Base-by-base conservation (phyloP, 2,329 filamentous ascomycete genomes). In the Epichloe elymi region DNA sequence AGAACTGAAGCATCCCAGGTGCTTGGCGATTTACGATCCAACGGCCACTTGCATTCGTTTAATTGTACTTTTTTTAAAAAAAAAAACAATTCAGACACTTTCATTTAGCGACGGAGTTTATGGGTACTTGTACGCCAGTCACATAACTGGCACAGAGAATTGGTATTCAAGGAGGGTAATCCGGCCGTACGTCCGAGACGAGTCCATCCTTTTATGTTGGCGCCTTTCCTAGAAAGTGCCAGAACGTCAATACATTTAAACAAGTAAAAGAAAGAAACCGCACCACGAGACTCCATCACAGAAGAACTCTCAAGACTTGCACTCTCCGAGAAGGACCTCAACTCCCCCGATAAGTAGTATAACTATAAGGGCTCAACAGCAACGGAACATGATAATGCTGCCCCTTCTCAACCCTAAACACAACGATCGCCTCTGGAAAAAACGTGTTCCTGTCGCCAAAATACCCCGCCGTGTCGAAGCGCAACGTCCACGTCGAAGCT, bases 301-400 rank as follows among this genome's bases (percentile, higher is more conserved):
- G 26, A 30, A 11, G 8, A 30, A 11, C 10, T 30, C 11, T 30
- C 26, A 30, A 10, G 12, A 14, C 14, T 37, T 37, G 36, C 4
- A n/a, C 14, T 14, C 12, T 37, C 15, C 5, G 15, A 30, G 8
- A 42, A 23, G 45, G 11, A 20, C 3, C 58, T 71, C 70, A 88
- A 64, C 83, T 87, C 15, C 87, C 46, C 46, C 87, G 73, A 67
- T 93, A 93, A 10, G 86, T 91, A 40, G 84, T 86, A 69, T 88
- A 93, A 63, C 83, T 85, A 69, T 83, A 90, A 33, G 86, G 86
- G 56, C 83, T 82, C 68, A 91, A 65, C 65, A 93, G 63, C 62
- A 93, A 67, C 43, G 87, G 87, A 3, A 93, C 85, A 70, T 93
- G 87, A 62, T 86, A 91, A 62, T 85, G 80, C 73, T 86, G 80